These are phyloP conservation scores for Antrodiella citrinella DNA, from an alignment of 768 basidiomycete genomes.

Conservation along the genomic window DNA sequence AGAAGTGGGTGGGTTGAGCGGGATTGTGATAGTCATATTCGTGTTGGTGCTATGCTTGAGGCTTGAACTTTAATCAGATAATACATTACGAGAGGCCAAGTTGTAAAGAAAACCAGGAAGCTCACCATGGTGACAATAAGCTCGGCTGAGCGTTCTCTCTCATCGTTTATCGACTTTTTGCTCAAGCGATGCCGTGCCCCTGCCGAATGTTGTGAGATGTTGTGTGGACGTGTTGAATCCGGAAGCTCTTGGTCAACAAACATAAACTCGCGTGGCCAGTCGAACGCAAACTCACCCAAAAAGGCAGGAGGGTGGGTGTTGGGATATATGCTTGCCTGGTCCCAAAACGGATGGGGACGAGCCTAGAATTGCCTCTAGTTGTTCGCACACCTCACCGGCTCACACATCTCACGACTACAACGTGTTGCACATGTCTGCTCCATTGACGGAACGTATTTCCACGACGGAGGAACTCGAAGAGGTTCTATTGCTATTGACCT, in stretches of 20 bases:
- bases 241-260: background rate
- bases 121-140: background rate
- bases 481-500: no score
- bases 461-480: no score
- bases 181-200: background rate
- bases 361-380: no score
- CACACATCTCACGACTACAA: no score
- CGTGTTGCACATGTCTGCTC: no score
- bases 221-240: background rate
- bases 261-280: no score
- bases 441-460: no score
- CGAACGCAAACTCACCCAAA: no score
- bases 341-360: no score
- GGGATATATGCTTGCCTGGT: no score
- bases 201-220: background rate
- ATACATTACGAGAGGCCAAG: background rate
- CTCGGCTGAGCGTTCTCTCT: background rate
- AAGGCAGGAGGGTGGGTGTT: no score
- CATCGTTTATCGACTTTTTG: background rate
- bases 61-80: background rate
- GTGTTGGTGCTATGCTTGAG: background rate
- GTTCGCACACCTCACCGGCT: no score
- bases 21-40: background rate
- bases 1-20: slow-evolving; percentile 35
- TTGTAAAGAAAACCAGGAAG: background rate